Evolutionary conservation across 2,329 filamentous ascomycete species (phyloP), one percentile per base, ranked within the genome.

Genomic region (Xylariaceae sp.): DNA sequence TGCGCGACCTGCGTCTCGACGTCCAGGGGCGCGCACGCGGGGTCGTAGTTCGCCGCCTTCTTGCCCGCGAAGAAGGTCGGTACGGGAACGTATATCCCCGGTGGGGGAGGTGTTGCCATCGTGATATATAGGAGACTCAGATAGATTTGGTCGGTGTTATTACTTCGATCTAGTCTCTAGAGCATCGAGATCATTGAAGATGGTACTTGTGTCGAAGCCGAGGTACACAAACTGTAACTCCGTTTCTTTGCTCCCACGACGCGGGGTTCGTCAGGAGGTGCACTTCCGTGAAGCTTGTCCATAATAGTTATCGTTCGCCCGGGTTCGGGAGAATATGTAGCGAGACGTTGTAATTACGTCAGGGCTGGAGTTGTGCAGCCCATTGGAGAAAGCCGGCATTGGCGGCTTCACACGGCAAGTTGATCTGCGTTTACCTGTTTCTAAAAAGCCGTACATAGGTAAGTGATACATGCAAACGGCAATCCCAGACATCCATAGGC

Each of bases 41-140:
- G 50, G 19, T 65, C 61, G 41, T 68, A 68, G 13, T 61, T 57
- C 7, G 67, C 57, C 5, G 63, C 57, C 27, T 54, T 45, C 48
- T 51, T 54, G 38, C 56, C 29, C 18, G 65, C 59, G 60, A 76
- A 83, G 68, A 82, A 82, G 31, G 78, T 82, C 19, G 78, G 78
- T 31, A 80, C 72, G 16, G 73, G 73, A 40, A 76, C 72, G 56
- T 70, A 74, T 50, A 76, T 68, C 39, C 72, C 72, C 31, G 66
- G 61, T 8, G 68, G 66, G 29, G 68, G 69, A 31, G 48, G 32
- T 17, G 44, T 32, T 31, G 45, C 40, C 51, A 55, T 55, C 15
- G 17, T 43, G n/a, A n/a, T n/a, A n/a, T n/a, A n/a, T n/a, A n/a
- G n/a, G n/a, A n/a, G n/a, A n/a, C n/a, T n/a, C n/a, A n/a, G n/a